Percentiles rank a stretch among this genome's conserved stretches.
Conservation (phyloP, 1,284 basidiomycete species). For the Psilocybe mexicana region DNA sequence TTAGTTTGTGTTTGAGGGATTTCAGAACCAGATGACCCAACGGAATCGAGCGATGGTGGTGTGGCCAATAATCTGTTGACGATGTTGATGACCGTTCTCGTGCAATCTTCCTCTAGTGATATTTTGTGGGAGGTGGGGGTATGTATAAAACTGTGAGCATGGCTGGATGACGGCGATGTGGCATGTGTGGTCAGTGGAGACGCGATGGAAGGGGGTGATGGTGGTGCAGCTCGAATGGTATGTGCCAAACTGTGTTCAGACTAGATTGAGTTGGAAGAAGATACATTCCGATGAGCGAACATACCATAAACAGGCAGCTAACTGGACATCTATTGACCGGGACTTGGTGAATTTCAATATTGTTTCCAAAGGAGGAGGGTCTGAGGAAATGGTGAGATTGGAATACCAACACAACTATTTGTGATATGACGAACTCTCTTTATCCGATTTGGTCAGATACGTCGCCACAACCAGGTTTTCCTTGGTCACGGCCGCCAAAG, state of each 20-base stretch:
- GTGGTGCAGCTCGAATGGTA: conserved; percentile 43
- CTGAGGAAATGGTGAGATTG: conserved; percentile 19
- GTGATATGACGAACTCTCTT: conserved; percentile 32
- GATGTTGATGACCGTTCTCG: conserved; percentile 61
- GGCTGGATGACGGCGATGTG: conserved; percentile 9
- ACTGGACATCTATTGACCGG: conserved; percentile 55
- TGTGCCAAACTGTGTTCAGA: conserved; percentile 48
- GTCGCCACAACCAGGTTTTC: conserved; percentile 59
- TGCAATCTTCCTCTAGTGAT: conserved; percentile 44
- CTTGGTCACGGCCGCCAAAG: conserved; percentile 69
- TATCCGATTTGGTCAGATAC: conserved; percentile 46
- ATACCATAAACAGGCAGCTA: conserved; percentile 71
- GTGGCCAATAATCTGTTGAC: conserved; percentile 54
- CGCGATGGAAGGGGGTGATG: conserved; percentile 2
- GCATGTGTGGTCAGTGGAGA: conserved; percentile 21
- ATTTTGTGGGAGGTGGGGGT: background rate
- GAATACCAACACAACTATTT: background rate
- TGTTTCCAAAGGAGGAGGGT: conserved; percentile 35
- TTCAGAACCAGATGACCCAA: conserved; percentile 27
- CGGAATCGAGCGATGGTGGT: background rate
- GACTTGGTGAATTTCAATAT: conserved; percentile 55
- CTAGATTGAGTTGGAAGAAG: conserved; percentile 1
- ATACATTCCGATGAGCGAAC: conserved; percentile 14
- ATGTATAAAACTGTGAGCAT: conserved; percentile 1
- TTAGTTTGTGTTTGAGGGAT: conserved; percentile 46